Percentiles rank a stretch among this genome's conserved stretches.
These are phyloP conservation scores for Pulveroboletus sp. DNA, from an alignment of 768 basidiomycete genomes.

Conservation along the genomic window DNA sequence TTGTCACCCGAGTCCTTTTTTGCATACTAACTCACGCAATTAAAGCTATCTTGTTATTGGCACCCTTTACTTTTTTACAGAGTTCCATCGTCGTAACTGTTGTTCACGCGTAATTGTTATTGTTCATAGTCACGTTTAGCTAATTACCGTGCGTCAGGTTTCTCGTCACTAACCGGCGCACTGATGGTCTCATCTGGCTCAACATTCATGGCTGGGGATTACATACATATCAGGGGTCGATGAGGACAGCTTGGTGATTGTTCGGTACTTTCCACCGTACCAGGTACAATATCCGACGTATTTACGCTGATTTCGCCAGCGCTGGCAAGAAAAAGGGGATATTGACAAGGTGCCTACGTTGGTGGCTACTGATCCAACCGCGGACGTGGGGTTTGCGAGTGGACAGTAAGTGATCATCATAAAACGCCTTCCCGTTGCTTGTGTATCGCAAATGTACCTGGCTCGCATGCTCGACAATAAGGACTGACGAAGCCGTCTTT, in stretches of 20 bases:
- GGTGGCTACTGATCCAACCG: slow-evolving; percentile 65
- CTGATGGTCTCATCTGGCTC: too few species aligned
- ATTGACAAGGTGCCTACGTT: slow-evolving; percentile 35
- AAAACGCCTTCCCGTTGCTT: not conserved
- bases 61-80: slow-evolving; percentile 6
- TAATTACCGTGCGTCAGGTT: slow-evolving; percentile 50
- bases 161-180: too few species aligned
- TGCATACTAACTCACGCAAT: slow-evolving; percentile 7
- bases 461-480: slow-evolving; percentile 59
- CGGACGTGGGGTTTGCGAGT: slow-evolving; percentile 71
- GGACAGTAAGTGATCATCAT: slow-evolving; percentile 50
- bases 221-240: too few species aligned
- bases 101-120: not conserved
- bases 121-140: slow-evolving; percentile 50
- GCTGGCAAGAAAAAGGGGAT: slow-evolving; percentile 56
- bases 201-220: too few species aligned
- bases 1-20: not conserved
- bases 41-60: slow-evolving; percentile 4
- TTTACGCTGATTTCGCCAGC: slow-evolving; percentile 67
- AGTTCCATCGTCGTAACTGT: not conserved
- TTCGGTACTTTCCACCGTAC: too few species aligned
- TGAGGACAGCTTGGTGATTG: too few species aligned
- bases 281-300: slow-evolving; percentile 47
- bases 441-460: slow-evolving; percentile 35
- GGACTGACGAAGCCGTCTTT: slow-evolving; percentile 75